Conservation (phyloP, 352 stramenopile species). For the Phytopythium oedochilum region DNA sequence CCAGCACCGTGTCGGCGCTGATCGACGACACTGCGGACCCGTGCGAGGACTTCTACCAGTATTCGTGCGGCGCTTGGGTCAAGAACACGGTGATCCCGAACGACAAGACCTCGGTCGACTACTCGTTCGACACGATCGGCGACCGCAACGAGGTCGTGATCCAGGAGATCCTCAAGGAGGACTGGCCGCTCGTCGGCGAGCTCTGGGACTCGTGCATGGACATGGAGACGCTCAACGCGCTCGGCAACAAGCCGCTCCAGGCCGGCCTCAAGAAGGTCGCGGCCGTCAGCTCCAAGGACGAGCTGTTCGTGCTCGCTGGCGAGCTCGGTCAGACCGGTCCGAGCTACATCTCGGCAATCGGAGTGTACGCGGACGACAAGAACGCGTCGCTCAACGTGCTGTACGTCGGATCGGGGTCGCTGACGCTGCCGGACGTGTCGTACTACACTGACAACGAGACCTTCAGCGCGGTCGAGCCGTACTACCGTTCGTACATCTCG, state of each 20-base stretch:
- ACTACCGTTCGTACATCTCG: conserved; percentile 28
- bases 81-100: conserved; percentile 27
- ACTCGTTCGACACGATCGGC: conserved; percentile 40
- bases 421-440: conserved; percentile 82
- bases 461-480: conserved; percentile 24
- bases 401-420: conserved; percentile 65
- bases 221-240: conserved; percentile 31
- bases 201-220: conserved; percentile 71
- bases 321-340: conserved; percentile 37
- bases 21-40: conserved; percentile 43
- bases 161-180: conserved; percentile 51
- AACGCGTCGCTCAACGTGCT: conserved; percentile 69
- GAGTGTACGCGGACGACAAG: conserved; percentile 14
- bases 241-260: conserved; percentile 39
- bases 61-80: conserved; percentile 56
- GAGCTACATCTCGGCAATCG: conserved; percentile 74
- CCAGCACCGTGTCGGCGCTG: conserved; percentile 29
- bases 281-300: conserved; percentile 16
- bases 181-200: conserved; percentile 53
- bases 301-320: conserved; percentile 37
- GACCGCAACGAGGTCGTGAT: conserved; percentile 53
- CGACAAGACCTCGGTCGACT: conserved; percentile 27
- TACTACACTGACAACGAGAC: conserved; percentile 81
- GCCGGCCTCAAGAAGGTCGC: conserved; percentile 31
- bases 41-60: conserved; percentile 75